Conservation (phyloP, 176 grass and related monocot genomes). For the Sorghum bicolor region DNA sequence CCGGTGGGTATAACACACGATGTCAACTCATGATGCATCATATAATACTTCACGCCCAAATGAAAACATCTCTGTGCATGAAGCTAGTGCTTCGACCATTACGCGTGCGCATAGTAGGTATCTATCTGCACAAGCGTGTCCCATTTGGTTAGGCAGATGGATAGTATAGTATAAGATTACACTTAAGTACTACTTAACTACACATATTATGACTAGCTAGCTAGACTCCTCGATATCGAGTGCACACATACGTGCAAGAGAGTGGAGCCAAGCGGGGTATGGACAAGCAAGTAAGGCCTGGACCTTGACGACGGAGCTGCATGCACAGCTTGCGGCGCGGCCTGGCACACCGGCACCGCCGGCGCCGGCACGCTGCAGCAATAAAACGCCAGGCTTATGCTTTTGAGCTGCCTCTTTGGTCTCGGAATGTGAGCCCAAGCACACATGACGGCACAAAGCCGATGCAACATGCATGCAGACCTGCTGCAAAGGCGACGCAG, state of each 20-base stretch:
- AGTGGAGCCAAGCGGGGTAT: constrained; percentile 40
- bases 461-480: constrained; percentile 16
- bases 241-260: constrained; percentile 13
- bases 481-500: neutral
- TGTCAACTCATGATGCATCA: neutral
- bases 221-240: neutral
- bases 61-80: neutral
- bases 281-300: constrained; percentile 38
- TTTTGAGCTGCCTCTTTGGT: constrained; percentile 28
- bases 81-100: neutral
- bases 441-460: constrained; percentile 22
- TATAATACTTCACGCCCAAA: neutral
- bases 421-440: constrained; percentile 26
- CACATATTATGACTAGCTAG: neutral
- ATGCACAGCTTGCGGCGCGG: neutral
- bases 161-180: neutral
- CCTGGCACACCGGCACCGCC: neutral
- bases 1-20: neutral
- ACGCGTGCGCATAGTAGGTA: neutral
- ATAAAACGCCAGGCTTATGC: constrained; percentile 47
- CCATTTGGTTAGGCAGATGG: neutral
- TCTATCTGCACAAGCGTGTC: neutral
- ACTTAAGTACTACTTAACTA: neutral
- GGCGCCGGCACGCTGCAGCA: neutral
- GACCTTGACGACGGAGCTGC: neutral